Evolutionary conservation across 805 yeast species (phyloP), one percentile per base, ranked within the genome.

Genomic region (Tetrapisispora phaffii): DNA sequence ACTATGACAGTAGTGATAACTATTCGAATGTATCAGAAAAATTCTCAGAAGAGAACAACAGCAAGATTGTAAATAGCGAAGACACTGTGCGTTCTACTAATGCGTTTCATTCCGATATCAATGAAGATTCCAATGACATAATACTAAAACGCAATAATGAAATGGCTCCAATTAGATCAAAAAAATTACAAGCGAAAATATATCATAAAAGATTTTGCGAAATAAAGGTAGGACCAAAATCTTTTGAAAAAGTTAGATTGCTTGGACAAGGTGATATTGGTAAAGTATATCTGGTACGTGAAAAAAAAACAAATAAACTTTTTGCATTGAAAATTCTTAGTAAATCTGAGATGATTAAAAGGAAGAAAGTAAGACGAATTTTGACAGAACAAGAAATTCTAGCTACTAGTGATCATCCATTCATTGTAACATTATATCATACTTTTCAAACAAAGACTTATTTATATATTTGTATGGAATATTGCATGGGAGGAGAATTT

Each of bases 401-500:
- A 47, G 95, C 97, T 3, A 85, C 97, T 2, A 82, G 90, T 32
- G 89, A 89, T 60, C 97, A 93, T 64, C 99, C 99, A 0, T 93
- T 94, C 59, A 94, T 93, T 53, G 97, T 93, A 29, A 87, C 98
- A 0, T 70, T 93, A 23, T 90, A 93, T 58, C 99, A 93, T 63
- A 87, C 96, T 0, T 93, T 93, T 69, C 98, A 93, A 66, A 83
- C 95, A 4, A 90, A 86, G 47, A 96, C 88, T 55, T 80, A 83
- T 58, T 67, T 93, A 12, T 93, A 88, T 55, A 74, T 93, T 34
- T 93, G 99, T 65, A 90, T 94, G 96, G 99, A 93, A 62, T 93
- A 90, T 58, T 93, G 99, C 59, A 87, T 93, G 88, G 99, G 99
- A 26, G 99, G 99, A 34, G 98, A 94, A 66, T 93, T 93, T 58